phyloP scores from a whole-genome alignment of 2,329 filamentous ascomycete genomes.

The Didymella exigua region DNA sequence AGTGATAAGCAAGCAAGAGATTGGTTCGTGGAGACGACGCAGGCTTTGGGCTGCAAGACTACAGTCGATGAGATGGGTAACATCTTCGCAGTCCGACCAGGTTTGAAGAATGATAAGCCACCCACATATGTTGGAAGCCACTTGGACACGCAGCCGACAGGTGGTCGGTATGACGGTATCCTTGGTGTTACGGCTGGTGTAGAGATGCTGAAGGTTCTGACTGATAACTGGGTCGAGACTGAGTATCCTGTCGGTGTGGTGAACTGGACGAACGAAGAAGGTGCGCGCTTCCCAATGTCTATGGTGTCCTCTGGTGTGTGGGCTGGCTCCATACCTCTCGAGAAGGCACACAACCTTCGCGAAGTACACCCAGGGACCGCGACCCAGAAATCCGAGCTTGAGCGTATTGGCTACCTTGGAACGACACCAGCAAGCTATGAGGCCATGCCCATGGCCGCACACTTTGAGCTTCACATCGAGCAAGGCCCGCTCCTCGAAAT shows the following conservation, averaged over 20 bases:
- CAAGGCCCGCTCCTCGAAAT: constrained; percentile 78
- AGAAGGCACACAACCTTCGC: constrained; percentile 63
- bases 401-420: constrained; percentile 75
- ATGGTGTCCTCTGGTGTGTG: constrained; percentile 79
- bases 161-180: constrained; percentile 77
- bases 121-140: constrained; percentile 75
- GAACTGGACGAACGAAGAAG: constrained; percentile 85
- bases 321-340: constrained; percentile 69
- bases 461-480: constrained; percentile 86
- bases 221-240: constrained; percentile 71
- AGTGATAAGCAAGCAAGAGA: constrained; percentile 73
- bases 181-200: constrained; percentile 74
- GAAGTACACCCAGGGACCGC: constrained; percentile 67
- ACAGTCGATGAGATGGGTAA: constrained; percentile 80
- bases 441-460: constrained; percentile 70
- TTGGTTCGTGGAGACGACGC: constrained; percentile 73
- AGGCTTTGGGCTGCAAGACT: constrained; percentile 68
- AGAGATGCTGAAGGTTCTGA: constrained; percentile 71
- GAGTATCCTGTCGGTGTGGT: constrained; percentile 74
- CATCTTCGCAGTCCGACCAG: constrained; percentile 74
- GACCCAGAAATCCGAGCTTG: constrained; percentile 71
- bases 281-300: constrained; percentile 76
- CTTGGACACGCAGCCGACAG: constrained; percentile 61
- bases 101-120: constrained; percentile 60
- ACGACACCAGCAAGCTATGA: constrained; percentile 61